Evolutionary conservation across 169 alveolate genomes (phyloP).

Genomic region (Eimeria necatrix): DNA sequence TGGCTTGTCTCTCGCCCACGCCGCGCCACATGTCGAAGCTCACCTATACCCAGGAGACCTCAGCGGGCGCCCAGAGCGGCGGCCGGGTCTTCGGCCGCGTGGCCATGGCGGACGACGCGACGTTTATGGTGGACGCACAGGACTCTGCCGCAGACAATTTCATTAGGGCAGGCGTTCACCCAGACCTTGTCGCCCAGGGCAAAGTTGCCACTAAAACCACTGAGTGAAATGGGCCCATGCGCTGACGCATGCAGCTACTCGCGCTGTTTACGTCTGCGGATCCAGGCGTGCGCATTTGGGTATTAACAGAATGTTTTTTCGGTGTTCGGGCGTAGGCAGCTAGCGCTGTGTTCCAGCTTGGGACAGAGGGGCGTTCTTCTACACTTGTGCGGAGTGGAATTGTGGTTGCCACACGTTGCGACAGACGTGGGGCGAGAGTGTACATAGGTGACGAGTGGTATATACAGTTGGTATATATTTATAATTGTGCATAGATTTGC

Average conservation of each 20-base stretch:
- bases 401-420: no score
- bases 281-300: background rate
- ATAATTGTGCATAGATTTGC: no score
- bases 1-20: conserved; percentile 69
- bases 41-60: conserved; percentile 60
- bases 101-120: conserved; percentile 51
- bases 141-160: conserved; percentile 1
- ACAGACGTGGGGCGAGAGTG: no score
- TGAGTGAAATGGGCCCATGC: background rate
- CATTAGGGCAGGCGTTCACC: conserved; percentile 50
- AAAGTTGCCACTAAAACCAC: conserved; percentile 1
- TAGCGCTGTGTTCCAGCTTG: no score
- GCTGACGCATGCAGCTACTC: background rate
- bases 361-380: no score
- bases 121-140: conserved; percentile 38
- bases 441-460: no score
- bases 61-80: background rate
- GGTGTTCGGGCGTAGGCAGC: no score
- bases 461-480: no score
- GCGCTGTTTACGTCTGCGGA: background rate
- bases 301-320: no score
- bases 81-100: conserved; percentile 36
- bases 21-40: conserved; percentile 63
- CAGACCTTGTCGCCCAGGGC: conserved; percentile 35
- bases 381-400: no score